Base-by-base conservation (phyloP, 1,139 yeast genomes). In the Pichia norvegensis region DNA sequence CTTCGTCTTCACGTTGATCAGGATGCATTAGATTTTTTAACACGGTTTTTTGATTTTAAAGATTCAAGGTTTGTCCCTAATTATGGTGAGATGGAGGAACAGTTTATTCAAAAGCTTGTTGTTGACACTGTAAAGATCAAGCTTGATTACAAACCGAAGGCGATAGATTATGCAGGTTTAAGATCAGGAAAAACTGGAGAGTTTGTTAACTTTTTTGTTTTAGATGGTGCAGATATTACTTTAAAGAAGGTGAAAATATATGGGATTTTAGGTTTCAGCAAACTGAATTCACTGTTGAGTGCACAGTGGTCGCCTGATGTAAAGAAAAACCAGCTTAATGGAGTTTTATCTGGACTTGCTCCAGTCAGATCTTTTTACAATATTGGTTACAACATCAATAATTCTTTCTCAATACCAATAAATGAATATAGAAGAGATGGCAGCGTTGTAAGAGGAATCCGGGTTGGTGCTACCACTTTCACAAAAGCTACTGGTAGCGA, bases 91-190 rank as follows among this genome's bases (percentile, higher is more conserved):
- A 79, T 74, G 19, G 95, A 86, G 52, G 73, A 76, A 4, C 60
- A 80, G 1, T 90, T 77, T 57, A 69, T 88, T 36, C 90, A 86
- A 56, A 79, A 78, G 57, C 74, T 88, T 41, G 76, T 76, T 44
- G 72, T 87, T 17, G 71, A 76, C 45, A 72, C 83, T 0, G 67
- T 92, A 1, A 75, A 74, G 42, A 64, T 94, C 33, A 81, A 81
- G 52, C 68, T 92, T 38, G 98, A 92, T 63, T 94, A 92, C 63
- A 90, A 88, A 60, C 98, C 98, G 0, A 90, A 88, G 58, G 85
- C 80, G 54, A 73, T 87, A 22, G 95, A 90, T 60, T 85, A 85
- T 59, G 76, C 79, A 2, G 96, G 95, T 0, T 72, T 92, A 21
- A 71, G 85, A 46, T 83, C 95, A 0, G 97, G 97, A 1, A 87